Evolutionary conservation across 768 basidiomycete genomes (phyloP).

Genomic region (Xanthoconium stramineum): DNA sequence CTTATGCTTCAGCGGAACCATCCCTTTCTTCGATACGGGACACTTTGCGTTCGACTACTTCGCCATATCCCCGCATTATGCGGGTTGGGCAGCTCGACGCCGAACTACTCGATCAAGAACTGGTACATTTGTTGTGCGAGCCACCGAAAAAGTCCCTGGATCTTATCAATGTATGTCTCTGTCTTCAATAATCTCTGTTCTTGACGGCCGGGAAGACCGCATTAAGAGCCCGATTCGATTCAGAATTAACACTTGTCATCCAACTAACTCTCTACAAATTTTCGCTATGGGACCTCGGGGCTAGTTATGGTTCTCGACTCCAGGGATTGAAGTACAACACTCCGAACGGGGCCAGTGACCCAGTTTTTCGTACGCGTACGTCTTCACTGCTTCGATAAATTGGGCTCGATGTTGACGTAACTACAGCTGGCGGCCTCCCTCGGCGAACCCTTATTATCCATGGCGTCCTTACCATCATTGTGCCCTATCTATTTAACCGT

Average conservation of each 20-base stretch:
- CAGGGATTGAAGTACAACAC: conserved; percentile 70
- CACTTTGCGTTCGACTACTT: conserved; percentile 31
- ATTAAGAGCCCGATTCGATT: conserved; percentile 61
- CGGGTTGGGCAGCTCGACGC: conserved; percentile 93
- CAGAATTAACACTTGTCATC: conserved; percentile 69
- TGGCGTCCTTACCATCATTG: conserved; percentile 64
- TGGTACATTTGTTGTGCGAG: conserved; percentile 75
- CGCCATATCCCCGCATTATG: conserved; percentile 47
- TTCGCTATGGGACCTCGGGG: conserved; percentile 76
- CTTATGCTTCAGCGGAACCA: conserved; percentile 62
- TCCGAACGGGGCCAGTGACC: not conserved
- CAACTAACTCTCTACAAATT: conserved; percentile 75
- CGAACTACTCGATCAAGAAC: conserved; percentile 84
- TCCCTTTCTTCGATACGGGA: conserved; percentile 46
- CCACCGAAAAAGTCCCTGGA: conserved; percentile 74
- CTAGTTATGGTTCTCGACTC: conserved; percentile 79
- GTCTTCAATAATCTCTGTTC: not conserved
- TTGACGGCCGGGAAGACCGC: conserved; percentile 43
- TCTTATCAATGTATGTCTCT: conserved; percentile 56
- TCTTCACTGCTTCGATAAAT: not conserved
- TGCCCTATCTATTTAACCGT: conserved; percentile 78
- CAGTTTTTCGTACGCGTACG: conserved; percentile 23
- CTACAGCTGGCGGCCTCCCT: conserved; percentile 63
- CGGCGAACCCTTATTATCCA: conserved; percentile 61
- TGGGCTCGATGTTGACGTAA: conserved; percentile 1